Conservation (phyloP, 192 early-diverging fungal species). For the Coemansia sp. region DNA sequence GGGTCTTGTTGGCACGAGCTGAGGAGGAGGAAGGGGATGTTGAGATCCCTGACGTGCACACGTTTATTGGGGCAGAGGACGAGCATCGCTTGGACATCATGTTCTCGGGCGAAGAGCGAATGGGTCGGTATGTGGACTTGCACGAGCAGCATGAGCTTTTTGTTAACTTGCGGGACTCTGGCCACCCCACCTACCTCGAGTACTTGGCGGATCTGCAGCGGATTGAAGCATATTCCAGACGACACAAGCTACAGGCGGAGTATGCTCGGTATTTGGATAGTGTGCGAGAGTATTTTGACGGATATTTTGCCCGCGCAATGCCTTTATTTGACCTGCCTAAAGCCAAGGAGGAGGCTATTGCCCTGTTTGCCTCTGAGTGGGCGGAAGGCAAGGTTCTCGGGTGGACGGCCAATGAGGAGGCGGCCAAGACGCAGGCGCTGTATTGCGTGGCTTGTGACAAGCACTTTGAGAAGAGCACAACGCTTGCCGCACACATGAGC, state of each 20-base stretch:
- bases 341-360: constrained; percentile 50
- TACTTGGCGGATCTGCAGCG: constrained; percentile 56
- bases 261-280: constrained; percentile 47
- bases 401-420: constrained; percentile 56
- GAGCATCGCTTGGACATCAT: constrained; percentile 63
- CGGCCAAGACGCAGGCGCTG: constrained; percentile 35
- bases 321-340: constrained; percentile 71
- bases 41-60: constrained; percentile 10
- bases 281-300: constrained; percentile 67
- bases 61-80: constrained; percentile 49
- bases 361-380: constrained; percentile 69
- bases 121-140: constrained; percentile 85
- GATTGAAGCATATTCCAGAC: constrained; percentile 8
- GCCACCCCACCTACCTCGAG: constrained; percentile 55
- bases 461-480: constrained; percentile 79
- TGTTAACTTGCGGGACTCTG: constrained; percentile 66
- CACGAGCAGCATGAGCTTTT: constrained; percentile 77
- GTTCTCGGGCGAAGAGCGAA: constrained; percentile 90
- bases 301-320: constrained; percentile 69
- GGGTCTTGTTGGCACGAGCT: constrained; percentile 28
- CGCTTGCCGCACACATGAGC: constrained; percentile 79
- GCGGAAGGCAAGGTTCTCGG: constrained; percentile 42
- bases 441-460: constrained; percentile 79
- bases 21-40: constrained; percentile 4
- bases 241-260: constrained; percentile 5